These are phyloP conservation scores for Chloranthus sessilifolius DNA, from an alignment of 164 flowering plant species.

Conservation along the genomic window DNA sequence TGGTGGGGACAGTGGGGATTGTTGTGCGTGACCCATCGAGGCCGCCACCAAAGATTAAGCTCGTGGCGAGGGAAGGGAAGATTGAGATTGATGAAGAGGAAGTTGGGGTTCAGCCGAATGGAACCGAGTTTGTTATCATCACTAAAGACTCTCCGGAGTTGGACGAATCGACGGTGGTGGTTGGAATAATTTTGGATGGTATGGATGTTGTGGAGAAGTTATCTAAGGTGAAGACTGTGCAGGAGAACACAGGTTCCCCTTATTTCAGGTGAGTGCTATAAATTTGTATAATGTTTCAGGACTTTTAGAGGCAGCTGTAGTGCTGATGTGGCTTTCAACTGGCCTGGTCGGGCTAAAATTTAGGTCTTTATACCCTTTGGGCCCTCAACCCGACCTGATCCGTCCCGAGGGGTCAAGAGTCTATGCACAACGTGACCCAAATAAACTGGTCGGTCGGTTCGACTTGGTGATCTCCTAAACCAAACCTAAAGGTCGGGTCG, in stretches of 20 bases:
- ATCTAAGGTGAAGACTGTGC: constrained; percentile 74
- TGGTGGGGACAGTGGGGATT: constrained; percentile 57
- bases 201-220: constrained; percentile 76
- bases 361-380: too few species aligned
- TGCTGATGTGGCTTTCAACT: too few species aligned
- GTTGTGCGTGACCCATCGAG: constrained; percentile 72
- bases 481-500: too few species aligned
- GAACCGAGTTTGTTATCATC: constrained; percentile 77
- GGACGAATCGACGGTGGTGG: constrained; percentile 59
- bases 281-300: too few species aligned
- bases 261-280: constrained; percentile 65
- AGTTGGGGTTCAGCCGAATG: constrained; percentile 66
- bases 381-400: too few species aligned
- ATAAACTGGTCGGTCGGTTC: too few species aligned
- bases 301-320: too few species aligned
- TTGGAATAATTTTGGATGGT: constrained; percentile 74
- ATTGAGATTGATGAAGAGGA: constrained; percentile 80
- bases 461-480: too few species aligned
- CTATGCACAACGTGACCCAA: too few species aligned
- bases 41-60: constrained; percentile 79
- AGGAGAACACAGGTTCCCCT: constrained; percentile 77
- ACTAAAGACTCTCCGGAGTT: constrained; percentile 72
- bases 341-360: too few species aligned
- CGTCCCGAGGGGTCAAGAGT: too few species aligned
- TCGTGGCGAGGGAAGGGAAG: constrained; percentile 79